These are phyloP conservation scores for Annulohypoxylon stygium DNA, from an alignment of 495 filamentous ascomycete species.

Conservation along the genomic window DNA sequence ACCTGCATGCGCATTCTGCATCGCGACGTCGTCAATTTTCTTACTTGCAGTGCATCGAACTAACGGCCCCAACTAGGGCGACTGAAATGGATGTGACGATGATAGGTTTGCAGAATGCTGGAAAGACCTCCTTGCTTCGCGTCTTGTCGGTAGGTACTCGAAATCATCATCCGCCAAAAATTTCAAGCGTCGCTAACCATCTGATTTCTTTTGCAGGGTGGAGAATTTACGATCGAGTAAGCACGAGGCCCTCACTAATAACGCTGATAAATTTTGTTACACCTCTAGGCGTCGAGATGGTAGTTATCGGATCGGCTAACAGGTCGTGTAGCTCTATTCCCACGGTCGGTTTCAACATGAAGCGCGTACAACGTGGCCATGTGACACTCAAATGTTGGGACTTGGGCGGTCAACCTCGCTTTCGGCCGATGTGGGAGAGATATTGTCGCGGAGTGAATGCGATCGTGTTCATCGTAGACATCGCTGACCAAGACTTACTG, in stretches of 20 bases:
- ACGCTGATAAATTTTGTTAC: constrained; percentile 25
- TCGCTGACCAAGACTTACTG: constrained; percentile 82
- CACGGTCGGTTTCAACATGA: constrained; percentile 99
- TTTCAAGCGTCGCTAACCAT: constrained; percentile 40
- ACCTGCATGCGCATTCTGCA: constrained; percentile 45
- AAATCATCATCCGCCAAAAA: constrained; percentile 21
- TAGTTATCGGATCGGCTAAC: constrained; percentile 57
- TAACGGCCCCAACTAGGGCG: constrained; percentile 72
- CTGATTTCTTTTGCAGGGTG: constrained; percentile 72
- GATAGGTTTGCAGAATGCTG: constrained; percentile 98
- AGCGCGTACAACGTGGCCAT: constrained; percentile 97
- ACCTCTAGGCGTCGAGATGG: constrained; percentile 34
- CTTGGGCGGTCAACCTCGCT: constrained; percentile 95
- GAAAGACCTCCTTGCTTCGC: constrained; percentile 93
- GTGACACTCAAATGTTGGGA: constrained; percentile 99
- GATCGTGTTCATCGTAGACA: constrained; percentile 97
- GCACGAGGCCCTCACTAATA: constrained; percentile 55
- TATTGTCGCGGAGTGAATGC: constrained; percentile 98
- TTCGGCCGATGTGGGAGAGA: constrained; percentile 98
- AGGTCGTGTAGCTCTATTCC: constrained; percentile 85
- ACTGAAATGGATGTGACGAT: constrained; percentile 99
- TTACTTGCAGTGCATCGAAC: constrained; percentile 33
- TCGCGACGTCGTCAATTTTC: constrained; percentile 34
- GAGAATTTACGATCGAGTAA: constrained; percentile 99
- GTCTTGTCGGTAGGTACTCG: constrained; percentile 85